Evolutionary conservation across 176 grass and related monocot genomes (phyloP).

Genomic region (Musa acuminata): DNA sequence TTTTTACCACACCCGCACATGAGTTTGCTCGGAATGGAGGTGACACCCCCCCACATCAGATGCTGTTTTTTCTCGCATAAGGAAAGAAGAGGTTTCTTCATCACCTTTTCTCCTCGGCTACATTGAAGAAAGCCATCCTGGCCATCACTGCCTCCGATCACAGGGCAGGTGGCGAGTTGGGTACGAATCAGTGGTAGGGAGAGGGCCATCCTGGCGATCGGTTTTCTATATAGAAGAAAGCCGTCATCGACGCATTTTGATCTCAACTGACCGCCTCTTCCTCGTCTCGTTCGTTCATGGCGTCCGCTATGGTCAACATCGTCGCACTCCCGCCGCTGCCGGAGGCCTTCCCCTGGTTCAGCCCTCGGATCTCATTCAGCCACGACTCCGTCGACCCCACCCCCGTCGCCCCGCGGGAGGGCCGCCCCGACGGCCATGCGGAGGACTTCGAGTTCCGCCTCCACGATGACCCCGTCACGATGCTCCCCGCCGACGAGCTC

Average conservation of each 20-base stretch:
- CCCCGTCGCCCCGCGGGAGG: not conserved
- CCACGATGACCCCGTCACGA: constrained; percentile 11
- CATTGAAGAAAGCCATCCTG: too few species aligned
- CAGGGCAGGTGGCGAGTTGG: too few species aligned
- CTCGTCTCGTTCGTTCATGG: not conserved
- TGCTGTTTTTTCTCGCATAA: not conserved
- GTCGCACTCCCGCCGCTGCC: not conserved
- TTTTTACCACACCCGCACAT: not conserved
- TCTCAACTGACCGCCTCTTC: not conserved
- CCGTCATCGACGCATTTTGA: too few species aligned
- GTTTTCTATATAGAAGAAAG: too few species aligned
- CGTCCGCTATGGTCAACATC: constrained; percentile 9
- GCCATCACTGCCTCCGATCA: too few species aligned
- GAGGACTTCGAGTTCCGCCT: constrained; percentile 17
- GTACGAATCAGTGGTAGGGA: too few species aligned
- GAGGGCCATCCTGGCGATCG: too few species aligned
- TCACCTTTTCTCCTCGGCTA: not conserved
- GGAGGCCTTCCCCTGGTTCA: constrained; percentile 13
- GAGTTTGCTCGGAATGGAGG: not conserved
- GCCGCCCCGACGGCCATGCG: not conserved
- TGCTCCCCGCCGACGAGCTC: constrained; percentile 19
- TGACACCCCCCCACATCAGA: not conserved
- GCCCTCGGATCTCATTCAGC: constrained; percentile 14
- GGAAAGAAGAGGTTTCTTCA: not conserved
- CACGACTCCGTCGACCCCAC: not conserved